Evolutionary conservation across 306 rosid species (phyloP).

Genomic region (Dryas drummondii): DNA sequence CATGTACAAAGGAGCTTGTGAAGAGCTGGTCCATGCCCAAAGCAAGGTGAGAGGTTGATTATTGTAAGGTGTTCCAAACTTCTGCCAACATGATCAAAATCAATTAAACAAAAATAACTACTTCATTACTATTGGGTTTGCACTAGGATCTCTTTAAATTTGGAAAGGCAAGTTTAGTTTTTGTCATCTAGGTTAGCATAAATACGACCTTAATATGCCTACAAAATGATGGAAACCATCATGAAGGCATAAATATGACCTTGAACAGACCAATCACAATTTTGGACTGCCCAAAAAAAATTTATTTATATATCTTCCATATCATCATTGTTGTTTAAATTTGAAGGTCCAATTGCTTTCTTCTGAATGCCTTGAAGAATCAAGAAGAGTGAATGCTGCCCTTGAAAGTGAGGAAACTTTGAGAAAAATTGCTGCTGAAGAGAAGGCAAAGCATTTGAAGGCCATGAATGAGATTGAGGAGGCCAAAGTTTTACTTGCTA

Average conservation of each 20-base stretch:
- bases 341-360: slow-evolving; percentile 66
- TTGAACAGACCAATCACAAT: slow-evolving; percentile 11
- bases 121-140: background rate
- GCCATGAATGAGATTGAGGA: slow-evolving; percentile 70
- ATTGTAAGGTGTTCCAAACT: background rate
- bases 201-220: background rate
- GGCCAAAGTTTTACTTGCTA: slow-evolving; percentile 59
- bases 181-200: too few relatives aligned
- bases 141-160: background rate
- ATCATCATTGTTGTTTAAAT: slow-evolving; percentile 15
- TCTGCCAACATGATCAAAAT: background rate
- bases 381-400: slow-evolving; percentile 62
- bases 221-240: background rate
- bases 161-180: background rate
- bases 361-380: slow-evolving; percentile 72
- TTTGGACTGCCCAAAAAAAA: slow-evolving; percentile 1
- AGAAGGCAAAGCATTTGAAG: slow-evolving; percentile 68
- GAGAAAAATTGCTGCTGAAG: slow-evolving; percentile 78
- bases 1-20: slow-evolving; percentile 75
- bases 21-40: slow-evolving; percentile 72
- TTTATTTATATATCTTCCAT: slow-evolving; percentile 19
- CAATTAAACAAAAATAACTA: background rate
- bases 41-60: slow-evolving; percentile 58
- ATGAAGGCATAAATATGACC: slow-evolving; percentile 22
- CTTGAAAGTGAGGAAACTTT: slow-evolving; percentile 60